Percentiles rank a stretch among this genome's conserved stretches.
phyloP scores from a whole-genome alignment of 2,329 filamentous ascomycete species.

The Fusarium virguliforme region DNA sequence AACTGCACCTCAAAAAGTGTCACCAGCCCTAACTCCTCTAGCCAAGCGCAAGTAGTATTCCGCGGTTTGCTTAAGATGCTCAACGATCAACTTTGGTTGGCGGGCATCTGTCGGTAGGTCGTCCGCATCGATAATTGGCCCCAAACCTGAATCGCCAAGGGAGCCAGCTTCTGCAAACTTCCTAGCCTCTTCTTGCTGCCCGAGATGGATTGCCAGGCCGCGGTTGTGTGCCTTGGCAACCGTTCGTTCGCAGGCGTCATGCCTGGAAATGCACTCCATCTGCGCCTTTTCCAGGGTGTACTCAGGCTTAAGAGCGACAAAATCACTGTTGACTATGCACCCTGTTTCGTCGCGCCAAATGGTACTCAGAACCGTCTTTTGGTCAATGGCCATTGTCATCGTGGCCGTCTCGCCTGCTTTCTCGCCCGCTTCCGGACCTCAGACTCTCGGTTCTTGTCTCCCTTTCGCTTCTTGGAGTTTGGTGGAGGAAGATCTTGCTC shows the following conservation, averaged over 20 bases:
- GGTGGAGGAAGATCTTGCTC: background rate
- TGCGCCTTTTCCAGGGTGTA: background rate
- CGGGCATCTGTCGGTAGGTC: background rate
- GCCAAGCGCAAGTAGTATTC: background rate
- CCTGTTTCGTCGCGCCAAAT: background rate
- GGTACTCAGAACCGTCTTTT: background rate
- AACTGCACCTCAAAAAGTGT: background rate
- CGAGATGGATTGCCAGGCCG: background rate
- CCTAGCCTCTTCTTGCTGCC: background rate
- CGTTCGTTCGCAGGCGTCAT: background rate
- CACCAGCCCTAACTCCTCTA: background rate
- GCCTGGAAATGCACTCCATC: background rate
- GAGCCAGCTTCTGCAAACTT: background rate
- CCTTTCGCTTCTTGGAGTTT: background rate
- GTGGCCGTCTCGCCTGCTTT: background rate
- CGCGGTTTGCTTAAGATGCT: background rate
- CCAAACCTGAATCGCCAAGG: background rate
- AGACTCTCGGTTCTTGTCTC: background rate
- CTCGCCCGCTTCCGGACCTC: background rate
- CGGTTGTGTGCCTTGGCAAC: background rate
- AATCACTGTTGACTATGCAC: background rate
- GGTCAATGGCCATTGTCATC: background rate
- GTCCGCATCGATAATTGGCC: background rate
- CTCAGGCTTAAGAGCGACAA: background rate
- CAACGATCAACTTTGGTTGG: background rate